Evolutionary conservation across 345 rosid genomes (phyloP).

Genomic region (Populus alba): DNA sequence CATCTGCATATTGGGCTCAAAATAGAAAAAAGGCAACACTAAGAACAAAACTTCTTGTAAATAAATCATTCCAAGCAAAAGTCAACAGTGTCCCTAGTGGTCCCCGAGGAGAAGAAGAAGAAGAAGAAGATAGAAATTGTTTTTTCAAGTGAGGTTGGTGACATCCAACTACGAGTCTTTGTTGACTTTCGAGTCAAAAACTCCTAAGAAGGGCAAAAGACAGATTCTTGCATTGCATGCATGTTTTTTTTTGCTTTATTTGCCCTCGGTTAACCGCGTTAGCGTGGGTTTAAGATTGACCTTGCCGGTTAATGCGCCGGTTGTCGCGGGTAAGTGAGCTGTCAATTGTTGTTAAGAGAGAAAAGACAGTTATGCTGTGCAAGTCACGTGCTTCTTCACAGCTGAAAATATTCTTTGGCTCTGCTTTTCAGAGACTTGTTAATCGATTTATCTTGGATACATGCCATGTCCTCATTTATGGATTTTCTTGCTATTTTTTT

Average conservation of each 20-base stretch:
- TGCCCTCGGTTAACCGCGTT: background rate
- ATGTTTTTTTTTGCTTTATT: background rate
- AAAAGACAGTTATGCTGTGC: background rate
- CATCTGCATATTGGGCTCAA: too few species aligned
- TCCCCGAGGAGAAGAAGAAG: background rate
- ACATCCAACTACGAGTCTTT: conserved; percentile 15
- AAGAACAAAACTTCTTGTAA: too few species aligned
- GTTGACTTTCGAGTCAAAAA: background rate
- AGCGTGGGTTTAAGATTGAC: background rate
- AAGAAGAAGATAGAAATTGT: background rate
- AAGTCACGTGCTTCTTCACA: conserved; percentile 10
- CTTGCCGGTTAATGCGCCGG: conserved; percentile 29
- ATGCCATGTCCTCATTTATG: background rate
- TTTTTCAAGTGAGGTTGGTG: background rate
- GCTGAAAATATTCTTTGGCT: background rate
- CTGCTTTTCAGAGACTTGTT: conserved; percentile 15
- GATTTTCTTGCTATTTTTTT: too few species aligned
- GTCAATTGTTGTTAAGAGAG: background rate
- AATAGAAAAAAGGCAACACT: too few species aligned
- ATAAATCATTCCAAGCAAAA: too few species aligned
- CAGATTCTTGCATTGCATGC: background rate
- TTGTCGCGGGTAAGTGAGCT: conserved; percentile 9
- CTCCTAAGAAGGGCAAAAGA: background rate
- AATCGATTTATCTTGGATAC: background rate
- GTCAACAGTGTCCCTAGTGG: background rate